Percentiles rank a stretch among this genome's conserved stretches.
Evolutionary conservation across 2,329 filamentous ascomycete genomes (phyloP).

Genomic region (Aspergillus cejpii): DNA sequence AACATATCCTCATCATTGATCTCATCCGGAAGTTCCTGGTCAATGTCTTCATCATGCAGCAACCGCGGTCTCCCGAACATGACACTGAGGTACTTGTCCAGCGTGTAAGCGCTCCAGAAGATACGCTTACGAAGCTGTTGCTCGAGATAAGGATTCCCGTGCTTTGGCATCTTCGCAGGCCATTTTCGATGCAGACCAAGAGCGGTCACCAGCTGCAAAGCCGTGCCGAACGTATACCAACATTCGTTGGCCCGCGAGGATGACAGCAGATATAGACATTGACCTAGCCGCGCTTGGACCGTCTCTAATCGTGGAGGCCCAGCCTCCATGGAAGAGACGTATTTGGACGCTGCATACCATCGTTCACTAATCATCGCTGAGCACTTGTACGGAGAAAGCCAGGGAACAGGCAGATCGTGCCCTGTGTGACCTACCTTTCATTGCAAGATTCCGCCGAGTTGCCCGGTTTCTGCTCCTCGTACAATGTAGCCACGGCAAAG

Average conservation of each 20-base stretch:
- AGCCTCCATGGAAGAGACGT: conserved; percentile 41
- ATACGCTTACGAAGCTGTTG: conserved; percentile 51
- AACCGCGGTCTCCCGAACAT: conserved; percentile 56
- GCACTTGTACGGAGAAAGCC: no score
- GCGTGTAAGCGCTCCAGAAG: conserved; percentile 58
- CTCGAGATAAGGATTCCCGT: conserved; percentile 29
- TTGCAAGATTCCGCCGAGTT: conserved; percentile 20
- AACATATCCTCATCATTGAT: conserved; percentile 55
- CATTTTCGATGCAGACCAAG: conserved; percentile 37
- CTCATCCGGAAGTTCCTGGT: conserved; percentile 52
- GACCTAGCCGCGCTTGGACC: conserved; percentile 52
- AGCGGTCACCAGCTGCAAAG: conserved; percentile 48
- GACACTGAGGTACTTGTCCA: conserved; percentile 59
- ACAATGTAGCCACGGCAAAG: conserved; percentile 45
- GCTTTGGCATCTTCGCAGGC: conserved; percentile 24
- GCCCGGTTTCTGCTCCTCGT: conserved; percentile 38
- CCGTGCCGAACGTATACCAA: conserved; percentile 55
- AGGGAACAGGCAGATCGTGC: background rate
- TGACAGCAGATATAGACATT: conserved; percentile 53
- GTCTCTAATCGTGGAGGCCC: conserved; percentile 51
- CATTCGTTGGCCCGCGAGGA: conserved; percentile 56
- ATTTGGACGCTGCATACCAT: conserved; percentile 36
- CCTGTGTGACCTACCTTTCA: conserved; percentile 29
- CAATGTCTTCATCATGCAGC: conserved; percentile 58
- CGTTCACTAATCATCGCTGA: conserved; percentile 24